These are phyloP conservation scores for Aspergillus baeticus DNA, from an alignment of 495 filamentous ascomycete species.

Conservation along the genomic window DNA sequence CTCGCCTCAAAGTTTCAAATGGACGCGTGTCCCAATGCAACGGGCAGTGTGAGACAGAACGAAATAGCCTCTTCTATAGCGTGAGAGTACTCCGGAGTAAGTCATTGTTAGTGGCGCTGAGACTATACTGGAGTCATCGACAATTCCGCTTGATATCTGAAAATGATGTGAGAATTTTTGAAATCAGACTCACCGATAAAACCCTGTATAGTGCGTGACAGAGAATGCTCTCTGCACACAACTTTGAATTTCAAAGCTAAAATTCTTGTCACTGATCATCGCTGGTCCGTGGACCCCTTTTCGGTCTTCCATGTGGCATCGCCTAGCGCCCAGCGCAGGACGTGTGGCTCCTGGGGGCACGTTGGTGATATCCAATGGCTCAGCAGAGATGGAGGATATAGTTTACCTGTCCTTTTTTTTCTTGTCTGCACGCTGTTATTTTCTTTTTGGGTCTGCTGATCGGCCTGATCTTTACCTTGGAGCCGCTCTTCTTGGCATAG, in stretches of 20 bases:
- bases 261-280: constrained; percentile 2
- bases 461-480: not conserved
- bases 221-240: not conserved
- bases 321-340: not conserved
- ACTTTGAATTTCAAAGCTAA: not conserved
- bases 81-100: not conserved
- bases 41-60: constrained; percentile 10
- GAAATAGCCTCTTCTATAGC: constrained; percentile 7
- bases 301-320: not conserved
- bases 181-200: not conserved
- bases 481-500: not conserved
- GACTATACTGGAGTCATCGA: not conserved
- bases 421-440: too few relatives aligned
- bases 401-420: not conserved
- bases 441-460: constrained; percentile 3
- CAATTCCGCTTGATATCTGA: not conserved
- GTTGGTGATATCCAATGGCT: not conserved
- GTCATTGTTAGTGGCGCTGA: not conserved
- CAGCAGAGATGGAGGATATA: not conserved
- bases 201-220: not conserved
- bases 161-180: too few relatives aligned
- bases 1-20: constrained; percentile 7
- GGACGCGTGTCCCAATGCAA: constrained; percentile 6
- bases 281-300: not conserved
- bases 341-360: not conserved